Evolutionary conservation across 345 rosid genomes (phyloP).

Genomic region (Gossypium australe): DNA sequence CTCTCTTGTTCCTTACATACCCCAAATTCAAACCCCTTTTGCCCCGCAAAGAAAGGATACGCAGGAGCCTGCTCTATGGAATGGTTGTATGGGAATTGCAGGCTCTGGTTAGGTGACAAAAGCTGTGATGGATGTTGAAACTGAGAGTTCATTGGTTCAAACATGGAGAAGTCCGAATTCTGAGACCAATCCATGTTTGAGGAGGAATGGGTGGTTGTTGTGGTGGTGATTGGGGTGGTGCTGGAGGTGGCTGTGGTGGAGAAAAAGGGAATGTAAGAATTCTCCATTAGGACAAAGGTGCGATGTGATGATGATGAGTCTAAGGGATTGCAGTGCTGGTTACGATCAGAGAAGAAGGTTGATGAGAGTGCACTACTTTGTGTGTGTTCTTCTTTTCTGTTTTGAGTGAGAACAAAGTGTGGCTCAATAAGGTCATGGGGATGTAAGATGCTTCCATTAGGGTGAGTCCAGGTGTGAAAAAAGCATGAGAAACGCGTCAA

Average conservation of each 20-base stretch:
- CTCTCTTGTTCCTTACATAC: conserved; percentile 21
- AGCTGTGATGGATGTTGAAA: not conserved
- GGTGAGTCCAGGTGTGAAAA: conserved; percentile 26
- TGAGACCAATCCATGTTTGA: not conserved
- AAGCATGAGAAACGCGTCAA: conserved; percentile 31
- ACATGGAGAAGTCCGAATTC: conserved; percentile 7
- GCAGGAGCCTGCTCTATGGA: conserved; percentile 11
- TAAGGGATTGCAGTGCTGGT: not conserved
- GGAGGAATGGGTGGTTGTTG: not conserved
- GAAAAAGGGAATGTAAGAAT: conserved; percentile 2
- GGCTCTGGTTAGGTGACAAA: conserved; percentile 12
- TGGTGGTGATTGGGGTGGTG: not conserved
- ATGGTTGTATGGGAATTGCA: conserved; percentile 9
- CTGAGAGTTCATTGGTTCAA: conserved; percentile 11
- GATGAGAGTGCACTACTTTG: not conserved
- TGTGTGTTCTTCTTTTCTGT: not conserved
- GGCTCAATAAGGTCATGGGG: conserved; percentile 17
- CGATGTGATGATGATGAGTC: conserved; percentile 1
- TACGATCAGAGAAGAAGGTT: not conserved
- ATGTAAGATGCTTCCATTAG: conserved; percentile 24
- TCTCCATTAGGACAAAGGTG: conserved; percentile 18
- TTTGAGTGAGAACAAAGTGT: conserved; percentile 5
- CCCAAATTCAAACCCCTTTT: conserved; percentile 5
- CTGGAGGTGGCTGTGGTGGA: conserved; percentile 1
- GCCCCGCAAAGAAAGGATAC: conserved; percentile 5